These are phyloP conservation scores for Phyllosticta paracitricarpa DNA, from an alignment of 2,329 filamentous ascomycete species.

Conservation along the genomic window DNA sequence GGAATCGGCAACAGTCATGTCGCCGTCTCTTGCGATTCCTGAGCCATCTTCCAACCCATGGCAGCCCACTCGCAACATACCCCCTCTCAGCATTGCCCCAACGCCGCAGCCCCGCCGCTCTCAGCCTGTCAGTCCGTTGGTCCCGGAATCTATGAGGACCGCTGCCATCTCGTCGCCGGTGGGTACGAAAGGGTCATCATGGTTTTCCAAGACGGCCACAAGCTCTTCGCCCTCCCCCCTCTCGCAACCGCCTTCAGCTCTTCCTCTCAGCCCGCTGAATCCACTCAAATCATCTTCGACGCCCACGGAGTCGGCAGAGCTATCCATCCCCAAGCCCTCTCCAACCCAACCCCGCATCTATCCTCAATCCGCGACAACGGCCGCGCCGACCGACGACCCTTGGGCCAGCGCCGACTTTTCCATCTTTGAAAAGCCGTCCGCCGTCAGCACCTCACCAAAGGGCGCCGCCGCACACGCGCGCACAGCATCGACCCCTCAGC, in stretches of 20 bases:
- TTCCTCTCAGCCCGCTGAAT: conserved; percentile 1
- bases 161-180: background rate
- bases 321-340: background rate
- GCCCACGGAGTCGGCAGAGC: background rate
- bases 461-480: background rate
- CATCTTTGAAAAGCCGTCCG: conserved; percentile 18
- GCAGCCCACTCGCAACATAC: background rate
- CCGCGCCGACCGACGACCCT: conserved; percentile 14
- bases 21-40: conserved; percentile 14
- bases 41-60: conserved; percentile 10
- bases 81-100: background rate
- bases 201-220: background rate
- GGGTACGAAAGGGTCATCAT: background rate
- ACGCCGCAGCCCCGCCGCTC: conserved; percentile 1
- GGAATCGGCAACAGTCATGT: conserved; percentile 21
- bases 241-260: background rate
- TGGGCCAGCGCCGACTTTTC: conserved; percentile 16
- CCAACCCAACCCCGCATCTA: background rate
- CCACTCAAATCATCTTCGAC: conserved; percentile 1
- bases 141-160: background rate
- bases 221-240: background rate
- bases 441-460: background rate
- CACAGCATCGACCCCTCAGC: conserved; percentile 1
- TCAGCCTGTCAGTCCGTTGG: conserved; percentile 3
- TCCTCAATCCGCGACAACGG: background rate